Conservation (phyloP, 2,329 filamentous ascomycete species). For the Apiospora malaysiana region DNA sequence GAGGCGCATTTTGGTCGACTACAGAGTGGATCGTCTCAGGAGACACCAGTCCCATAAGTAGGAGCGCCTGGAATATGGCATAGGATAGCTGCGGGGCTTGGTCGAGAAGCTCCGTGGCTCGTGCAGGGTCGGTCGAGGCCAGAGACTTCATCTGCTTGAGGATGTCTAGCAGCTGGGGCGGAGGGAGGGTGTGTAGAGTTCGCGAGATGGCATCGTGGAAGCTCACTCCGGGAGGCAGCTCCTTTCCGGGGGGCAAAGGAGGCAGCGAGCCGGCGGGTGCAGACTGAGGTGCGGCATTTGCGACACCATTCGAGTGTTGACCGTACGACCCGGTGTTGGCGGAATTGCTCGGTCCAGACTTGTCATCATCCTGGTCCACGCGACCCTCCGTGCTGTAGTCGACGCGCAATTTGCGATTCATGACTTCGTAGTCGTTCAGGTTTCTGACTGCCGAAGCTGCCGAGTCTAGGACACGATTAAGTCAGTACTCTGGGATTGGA, state of each 20-base stretch:
- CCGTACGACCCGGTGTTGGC: constrained; percentile 27
- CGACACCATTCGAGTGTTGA: constrained; percentile 23
- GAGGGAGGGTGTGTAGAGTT: constrained; percentile 84
- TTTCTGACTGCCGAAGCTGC: constrained; percentile 95
- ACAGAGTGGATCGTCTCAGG: constrained; percentile 82
- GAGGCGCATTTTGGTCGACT: constrained; percentile 63
- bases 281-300: constrained; percentile 41
- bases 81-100: constrained; percentile 93
- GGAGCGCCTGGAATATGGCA: constrained; percentile 91
- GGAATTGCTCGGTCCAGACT: constrained; percentile 29
- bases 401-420: constrained; percentile 91
- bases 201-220: constrained; percentile 91
- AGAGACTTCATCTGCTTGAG: constrained; percentile 93
- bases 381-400: constrained; percentile 95
- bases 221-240: constrained; percentile 81
- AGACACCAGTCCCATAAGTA: constrained; percentile 92
- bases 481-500: constrained; percentile 10
- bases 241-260: constrained; percentile 82
- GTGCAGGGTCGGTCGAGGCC: constrained; percentile 79
- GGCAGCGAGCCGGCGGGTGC: constrained; percentile 65
- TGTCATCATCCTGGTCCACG: constrained; percentile 65
- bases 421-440: constrained; percentile 92
- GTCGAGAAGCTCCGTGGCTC: constrained; percentile 83
- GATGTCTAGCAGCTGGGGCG: constrained; percentile 89
- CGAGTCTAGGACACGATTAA: constrained; percentile 56